Evolutionary conservation across 2,329 filamentous ascomycete species (phyloP).

Genomic region (Diaporthe sp.): DNA sequence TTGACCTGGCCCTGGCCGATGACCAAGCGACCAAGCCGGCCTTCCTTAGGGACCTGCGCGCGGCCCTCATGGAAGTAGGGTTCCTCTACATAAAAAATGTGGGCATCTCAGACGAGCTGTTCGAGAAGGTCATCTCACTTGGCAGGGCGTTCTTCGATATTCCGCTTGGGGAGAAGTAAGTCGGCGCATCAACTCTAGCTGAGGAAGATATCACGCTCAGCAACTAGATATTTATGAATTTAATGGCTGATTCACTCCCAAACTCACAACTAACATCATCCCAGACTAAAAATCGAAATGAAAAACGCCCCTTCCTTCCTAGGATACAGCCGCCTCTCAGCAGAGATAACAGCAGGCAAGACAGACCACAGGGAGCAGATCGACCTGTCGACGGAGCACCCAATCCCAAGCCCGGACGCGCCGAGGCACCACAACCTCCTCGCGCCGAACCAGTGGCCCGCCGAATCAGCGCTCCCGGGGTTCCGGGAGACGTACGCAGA

Average conservation of each 20-base stretch:
- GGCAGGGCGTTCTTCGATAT: conserved; percentile 82
- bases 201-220: too few relatives aligned
- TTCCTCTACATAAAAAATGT: conserved; percentile 89
- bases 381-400: conserved; percentile 84
- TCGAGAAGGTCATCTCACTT: conserved; percentile 72
- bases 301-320: conserved; percentile 79
- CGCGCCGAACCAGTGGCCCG: conserved; percentile 85
- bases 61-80: conserved; percentile 86
- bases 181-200: not conserved
- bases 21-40: conserved; percentile 73
- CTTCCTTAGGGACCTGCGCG: conserved; percentile 77
- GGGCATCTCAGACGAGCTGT: conserved; percentile 74
- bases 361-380: conserved; percentile 88
- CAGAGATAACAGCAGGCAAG: conserved; percentile 78
- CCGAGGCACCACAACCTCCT: conserved; percentile 81
- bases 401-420: conserved; percentile 68
- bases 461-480: conserved; percentile 66
- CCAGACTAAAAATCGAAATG: conserved; percentile 75
- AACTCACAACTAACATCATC: not conserved
- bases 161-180: conserved; percentile 76
- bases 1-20: conserved; percentile 77
- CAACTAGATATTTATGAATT: too few relatives aligned
- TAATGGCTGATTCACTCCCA: not conserved
- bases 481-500: conserved; percentile 78
- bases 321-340: conserved; percentile 73